phyloP scores from a whole-genome alignment of 371 early-diverging fungal species.

The Funneliformis caledonium region DNA sequence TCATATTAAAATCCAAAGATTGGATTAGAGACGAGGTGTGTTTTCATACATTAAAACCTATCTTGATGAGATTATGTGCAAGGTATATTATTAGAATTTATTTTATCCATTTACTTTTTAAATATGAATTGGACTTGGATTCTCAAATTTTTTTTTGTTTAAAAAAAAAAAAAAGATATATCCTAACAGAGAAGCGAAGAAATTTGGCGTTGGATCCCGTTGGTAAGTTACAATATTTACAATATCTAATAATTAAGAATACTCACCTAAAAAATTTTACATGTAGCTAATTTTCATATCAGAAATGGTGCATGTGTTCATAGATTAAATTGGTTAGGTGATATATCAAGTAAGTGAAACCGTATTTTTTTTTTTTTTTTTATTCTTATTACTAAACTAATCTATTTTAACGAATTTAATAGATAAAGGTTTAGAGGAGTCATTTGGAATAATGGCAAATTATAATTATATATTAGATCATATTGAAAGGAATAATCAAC shows the following conservation, averaged over 20 bases:
- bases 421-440: slow-evolving; percentile 73
- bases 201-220: slow-evolving; percentile 79
- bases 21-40: slow-evolving; percentile 45
- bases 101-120: background rate
- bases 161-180: slow-evolving; percentile 50
- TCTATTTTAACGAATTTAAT: background rate
- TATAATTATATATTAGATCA: slow-evolving; percentile 73
- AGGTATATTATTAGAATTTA: slow-evolving; percentile 50
- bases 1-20: slow-evolving; percentile 25
- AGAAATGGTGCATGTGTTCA: slow-evolving; percentile 88
- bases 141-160: background rate
- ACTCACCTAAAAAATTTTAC: background rate
- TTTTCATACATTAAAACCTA: slow-evolving; percentile 55
- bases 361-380: background rate
- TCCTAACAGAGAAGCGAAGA: slow-evolving; percentile 65
- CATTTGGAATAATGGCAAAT: slow-evolving; percentile 89
- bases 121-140: no score
- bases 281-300: slow-evolving; percentile 80
- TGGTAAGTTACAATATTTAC: slow-evolving; percentile 47
- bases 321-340: slow-evolving; percentile 83
- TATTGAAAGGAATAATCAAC: slow-evolving; percentile 75
- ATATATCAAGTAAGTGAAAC: slow-evolving; percentile 56
- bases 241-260: no score
- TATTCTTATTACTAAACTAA: background rate
- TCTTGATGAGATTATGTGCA: slow-evolving; percentile 70